Base-by-base conservation (phyloP, 495 filamentous ascomycete species). In the Hypoxylon rickii region DNA sequence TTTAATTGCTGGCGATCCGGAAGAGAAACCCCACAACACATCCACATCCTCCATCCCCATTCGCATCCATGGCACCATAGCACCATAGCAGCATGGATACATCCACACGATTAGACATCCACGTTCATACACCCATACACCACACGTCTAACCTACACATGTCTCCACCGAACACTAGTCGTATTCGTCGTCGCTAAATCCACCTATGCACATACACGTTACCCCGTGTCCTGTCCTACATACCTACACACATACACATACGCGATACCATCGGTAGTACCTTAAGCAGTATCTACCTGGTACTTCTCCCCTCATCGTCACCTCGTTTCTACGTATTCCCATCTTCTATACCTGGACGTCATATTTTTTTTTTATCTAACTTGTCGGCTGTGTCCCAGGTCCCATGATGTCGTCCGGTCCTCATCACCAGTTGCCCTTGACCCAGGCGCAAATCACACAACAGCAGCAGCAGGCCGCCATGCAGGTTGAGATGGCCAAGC, bases 401-500 rank as follows among this genome's bases (percentile, higher is more conserved):
- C 83, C 83, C 24, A 85, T 86, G 79, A 78, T 84, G 62, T 76
- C 79, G 46, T 71, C 75, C 47, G 76, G 74, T 43, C 68, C 76
- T 12, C 79, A 79, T 60, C 74, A 70, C 20, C 69, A 68, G 19
- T 62, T 75, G 10, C 75, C 76, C 36, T 51, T 85, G 58, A 79
- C 79, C 36, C 73, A 72, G 50, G 73, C 77, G 33, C 80, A 85
- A 69, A 63, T 79, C 45, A 69, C 76, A 53, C 77, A 80, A 49
- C 81, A 86, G 63, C 81, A 83, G 44, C 75, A 78, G 31, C 66
- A 73, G 33, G 77, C 79, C 44, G 68, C 76, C 37, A 72, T 79
- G 38, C 83, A 79, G 36, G 81, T 77, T 54, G 86, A 90, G 52
- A 72, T 78, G 22, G 86, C 87, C 11, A 89, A 92, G 63, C 83